phyloP scores from a whole-genome alignment of 768 basidiomycete genomes.

The Suillus subalutaceus region DNA sequence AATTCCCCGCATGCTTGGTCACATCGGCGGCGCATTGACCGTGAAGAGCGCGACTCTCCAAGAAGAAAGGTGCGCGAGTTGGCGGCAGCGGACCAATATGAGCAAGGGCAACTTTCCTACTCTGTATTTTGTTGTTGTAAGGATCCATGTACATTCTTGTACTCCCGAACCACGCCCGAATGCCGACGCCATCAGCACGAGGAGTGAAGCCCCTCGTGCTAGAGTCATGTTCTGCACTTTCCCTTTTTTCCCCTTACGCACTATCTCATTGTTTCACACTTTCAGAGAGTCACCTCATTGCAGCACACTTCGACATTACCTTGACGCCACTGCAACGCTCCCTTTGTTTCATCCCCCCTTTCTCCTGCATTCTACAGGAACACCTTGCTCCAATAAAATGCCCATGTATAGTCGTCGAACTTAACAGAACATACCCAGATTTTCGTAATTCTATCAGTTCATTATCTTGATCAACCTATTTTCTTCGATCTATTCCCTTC shows the following conservation, averaged over 20 bases:
- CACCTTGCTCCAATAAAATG: not conserved
- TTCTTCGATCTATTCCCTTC: not conserved
- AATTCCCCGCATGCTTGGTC: too few relatives aligned
- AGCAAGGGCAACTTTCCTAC: too few relatives aligned
- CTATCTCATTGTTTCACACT: not conserved
- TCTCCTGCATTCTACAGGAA: not conserved
- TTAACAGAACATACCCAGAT: not conserved
- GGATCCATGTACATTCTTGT: not conserved
- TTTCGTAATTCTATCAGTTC: not conserved
- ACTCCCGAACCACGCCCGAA: not conserved
- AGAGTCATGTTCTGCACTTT: not conserved
- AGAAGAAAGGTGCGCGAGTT: too few relatives aligned
- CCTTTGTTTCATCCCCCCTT: not conserved
- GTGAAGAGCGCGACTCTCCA: too few relatives aligned
- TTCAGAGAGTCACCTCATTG: not conserved
- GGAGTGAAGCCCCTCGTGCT: not conserved
- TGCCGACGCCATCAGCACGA: not conserved
- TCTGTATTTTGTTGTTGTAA: not conserved
- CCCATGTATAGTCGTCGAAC: not conserved
- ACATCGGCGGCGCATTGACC: too few relatives aligned
- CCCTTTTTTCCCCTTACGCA: not conserved
- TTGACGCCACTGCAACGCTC: not conserved
- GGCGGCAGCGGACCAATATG: too few relatives aligned
- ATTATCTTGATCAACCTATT: not conserved
- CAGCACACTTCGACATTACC: not conserved